These are phyloP conservation scores for Leptoxyphium fumago DNA, from an alignment of 2,329 filamentous ascomycete genomes.

Conservation along the genomic window DNA sequence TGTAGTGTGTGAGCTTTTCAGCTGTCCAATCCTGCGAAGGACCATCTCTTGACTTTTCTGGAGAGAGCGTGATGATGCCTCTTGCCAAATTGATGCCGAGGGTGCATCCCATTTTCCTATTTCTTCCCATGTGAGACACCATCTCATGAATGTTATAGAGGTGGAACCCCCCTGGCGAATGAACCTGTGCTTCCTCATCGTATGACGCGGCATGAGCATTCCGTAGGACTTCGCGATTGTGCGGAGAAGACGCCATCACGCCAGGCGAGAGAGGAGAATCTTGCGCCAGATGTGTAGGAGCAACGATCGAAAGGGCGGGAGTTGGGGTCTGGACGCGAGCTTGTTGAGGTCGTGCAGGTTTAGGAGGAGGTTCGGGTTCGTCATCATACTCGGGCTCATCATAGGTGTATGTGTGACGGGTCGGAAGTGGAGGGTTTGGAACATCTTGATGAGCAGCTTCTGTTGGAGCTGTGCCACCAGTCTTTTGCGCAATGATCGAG, in stretches of 20 bases:
- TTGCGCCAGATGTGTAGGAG: conserved; percentile 20
- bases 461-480: conserved; percentile 16
- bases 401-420: conserved; percentile 43
- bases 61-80: conserved; percentile 78
- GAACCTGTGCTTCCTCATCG: conserved; percentile 9
- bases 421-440: conserved; percentile 38
- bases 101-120: conserved; percentile 97
- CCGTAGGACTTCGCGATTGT: conserved; percentile 31
- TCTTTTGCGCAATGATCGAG: conserved; percentile 35
- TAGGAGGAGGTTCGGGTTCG: conserved; percentile 42
- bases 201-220: neutral
- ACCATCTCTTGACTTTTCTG: conserved; percentile 69
- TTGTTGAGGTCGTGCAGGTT: conserved; percentile 47
- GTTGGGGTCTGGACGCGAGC: conserved; percentile 35
- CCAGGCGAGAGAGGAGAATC: conserved; percentile 23
- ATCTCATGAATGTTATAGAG: conserved; percentile 97
- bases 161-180: conserved; percentile 68
- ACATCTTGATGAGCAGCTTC: conserved; percentile 17
- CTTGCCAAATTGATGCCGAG: conserved; percentile 84
- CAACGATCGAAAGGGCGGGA: conserved; percentile 12
- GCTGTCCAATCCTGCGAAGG: conserved; percentile 85
- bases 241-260: conserved; percentile 41
- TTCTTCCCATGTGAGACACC: conserved; percentile 90
- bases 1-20: conserved; percentile 93
- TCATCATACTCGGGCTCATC: conserved; percentile 49